phyloP scores from a whole-genome alignment of 179 eudicot species.

The Amaranthus tricolor region DNA sequence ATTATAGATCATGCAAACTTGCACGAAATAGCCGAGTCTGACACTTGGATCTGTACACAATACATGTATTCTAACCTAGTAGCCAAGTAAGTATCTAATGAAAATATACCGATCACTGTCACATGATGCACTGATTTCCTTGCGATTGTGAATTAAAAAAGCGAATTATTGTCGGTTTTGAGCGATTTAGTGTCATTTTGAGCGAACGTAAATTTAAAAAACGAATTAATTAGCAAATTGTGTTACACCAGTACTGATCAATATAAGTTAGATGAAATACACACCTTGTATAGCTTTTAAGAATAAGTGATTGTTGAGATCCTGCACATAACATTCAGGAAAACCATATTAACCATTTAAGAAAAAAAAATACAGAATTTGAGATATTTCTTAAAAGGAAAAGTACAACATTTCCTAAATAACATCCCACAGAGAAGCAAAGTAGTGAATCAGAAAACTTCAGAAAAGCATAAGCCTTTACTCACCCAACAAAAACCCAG shows the following conservation, averaged over 20 bases:
- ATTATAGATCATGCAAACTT: no score
- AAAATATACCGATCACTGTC: no score
- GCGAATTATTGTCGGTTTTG: no score
- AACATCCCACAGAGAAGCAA: background rate
- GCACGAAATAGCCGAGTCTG: background rate
- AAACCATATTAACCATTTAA: background rate
- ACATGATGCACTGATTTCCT: no score
- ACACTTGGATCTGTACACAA: background rate
- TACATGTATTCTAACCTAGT: background rate
- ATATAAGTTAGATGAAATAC: background rate
- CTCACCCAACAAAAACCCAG: background rate
- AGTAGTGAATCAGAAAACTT: background rate
- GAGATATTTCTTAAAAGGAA: background rate
- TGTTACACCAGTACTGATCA: background rate
- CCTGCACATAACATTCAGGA: constrained; percentile 47
- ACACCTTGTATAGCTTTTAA: constrained; percentile 74
- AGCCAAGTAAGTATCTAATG: background rate
- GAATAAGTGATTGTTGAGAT: constrained; percentile 57
- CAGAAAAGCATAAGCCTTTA: background rate
- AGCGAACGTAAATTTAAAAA: no score
- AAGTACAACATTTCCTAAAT: background rate
- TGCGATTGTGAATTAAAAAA: no score
- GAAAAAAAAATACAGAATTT: background rate
- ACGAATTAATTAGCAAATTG: no score
- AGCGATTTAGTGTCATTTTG: no score